Base-by-base conservation (phyloP, 768 basidiomycete species). In the Leccinellum albellum region DNA sequence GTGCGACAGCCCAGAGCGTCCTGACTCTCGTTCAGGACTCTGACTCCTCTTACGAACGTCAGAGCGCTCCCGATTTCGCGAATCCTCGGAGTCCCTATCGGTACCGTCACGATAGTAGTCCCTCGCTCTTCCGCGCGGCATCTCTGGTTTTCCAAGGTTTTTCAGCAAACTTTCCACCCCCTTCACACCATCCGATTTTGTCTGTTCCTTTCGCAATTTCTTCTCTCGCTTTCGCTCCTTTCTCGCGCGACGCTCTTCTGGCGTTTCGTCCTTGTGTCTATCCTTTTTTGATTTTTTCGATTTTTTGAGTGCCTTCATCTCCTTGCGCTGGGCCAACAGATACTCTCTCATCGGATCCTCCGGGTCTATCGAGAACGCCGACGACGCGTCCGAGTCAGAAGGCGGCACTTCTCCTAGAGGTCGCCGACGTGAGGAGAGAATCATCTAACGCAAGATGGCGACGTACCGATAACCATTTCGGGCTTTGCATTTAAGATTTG, bases 321-420 rank as follows among this genome's bases (percentile, higher is more conserved):
- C 89, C 62, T 76, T 82, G 64, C 82, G 80, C 69, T 95, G 82
- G 1, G 85, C 81, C 37, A 94, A 74, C 32, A 99, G 78, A 69
- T 91, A 98, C 59, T 94, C 95, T 28, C 88, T 84, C 97, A 99
- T 98, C 1, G 97, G 97, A 73, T 99, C 97, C 69, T 98, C 96
- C 1, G 91, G 91, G 70, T 98, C 95, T 55, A 97, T 89, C 9
- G 83, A 79, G 26, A 85, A 81, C 17, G 75, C 79, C 17, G 85
- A 80, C 3, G 82, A 81, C 15, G 76, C 85, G 2, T 88, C 87
- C 4, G 87, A 86, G 32, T 89, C 87, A 6, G 88, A 85, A 3
- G 70, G 81, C 1, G 70, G 79, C 42, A 71, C 81, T 21, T 76
- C 82, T 33, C 79, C 88, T 82, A 59, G 42, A 54, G 50, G 46